Evolutionary conservation across 2,329 filamentous ascomycete genomes (phyloP).

Genomic region (Colletotrichum tamarilloi): DNA sequence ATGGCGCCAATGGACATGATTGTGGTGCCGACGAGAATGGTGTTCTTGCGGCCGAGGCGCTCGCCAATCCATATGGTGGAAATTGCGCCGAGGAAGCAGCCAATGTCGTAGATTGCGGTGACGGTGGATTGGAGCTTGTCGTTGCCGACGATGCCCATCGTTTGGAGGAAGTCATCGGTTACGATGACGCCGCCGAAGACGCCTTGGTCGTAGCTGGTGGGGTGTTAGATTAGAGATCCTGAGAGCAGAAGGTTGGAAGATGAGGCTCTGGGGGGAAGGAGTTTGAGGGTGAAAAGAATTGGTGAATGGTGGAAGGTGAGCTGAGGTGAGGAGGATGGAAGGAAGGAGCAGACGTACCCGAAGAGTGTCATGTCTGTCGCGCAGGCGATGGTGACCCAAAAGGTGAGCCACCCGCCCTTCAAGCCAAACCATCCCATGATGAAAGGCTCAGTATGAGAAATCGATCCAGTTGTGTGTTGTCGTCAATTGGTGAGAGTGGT

Average conservation of each 20-base stretch:
- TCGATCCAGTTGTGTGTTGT: neutral
- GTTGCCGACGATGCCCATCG: slow-evolving; percentile 54
- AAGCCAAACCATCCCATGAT: slow-evolving; percentile 33
- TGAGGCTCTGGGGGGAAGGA: neutral
- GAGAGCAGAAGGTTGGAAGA: too few relatives aligned
- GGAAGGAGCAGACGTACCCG: slow-evolving; percentile 33
- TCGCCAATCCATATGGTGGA: slow-evolving; percentile 47
- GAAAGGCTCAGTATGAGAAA: neutral
- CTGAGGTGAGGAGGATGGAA: neutral
- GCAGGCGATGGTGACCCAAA: slow-evolving; percentile 35
- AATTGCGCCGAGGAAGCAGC: slow-evolving; percentile 65
- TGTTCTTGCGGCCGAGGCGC: slow-evolving; percentile 46
- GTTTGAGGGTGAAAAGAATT: neutral
- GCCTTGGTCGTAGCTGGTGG: slow-evolving; percentile 57
- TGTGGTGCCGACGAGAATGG: slow-evolving; percentile 45
- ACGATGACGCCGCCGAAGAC: slow-evolving; percentile 61
- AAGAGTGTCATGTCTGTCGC: slow-evolving; percentile 43
- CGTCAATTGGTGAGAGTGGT: neutral
- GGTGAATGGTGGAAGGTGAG: neutral
- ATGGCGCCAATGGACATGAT: slow-evolving; percentile 48
- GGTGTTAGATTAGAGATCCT: neutral
- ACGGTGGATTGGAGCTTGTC: slow-evolving; percentile 55
- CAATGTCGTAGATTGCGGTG: slow-evolving; percentile 68
- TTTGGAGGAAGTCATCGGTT: slow-evolving; percentile 54
- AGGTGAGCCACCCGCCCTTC: slow-evolving; percentile 33